Base-by-base conservation (phyloP, 768 basidiomycete species). In the Leccinellum luteum region DNA sequence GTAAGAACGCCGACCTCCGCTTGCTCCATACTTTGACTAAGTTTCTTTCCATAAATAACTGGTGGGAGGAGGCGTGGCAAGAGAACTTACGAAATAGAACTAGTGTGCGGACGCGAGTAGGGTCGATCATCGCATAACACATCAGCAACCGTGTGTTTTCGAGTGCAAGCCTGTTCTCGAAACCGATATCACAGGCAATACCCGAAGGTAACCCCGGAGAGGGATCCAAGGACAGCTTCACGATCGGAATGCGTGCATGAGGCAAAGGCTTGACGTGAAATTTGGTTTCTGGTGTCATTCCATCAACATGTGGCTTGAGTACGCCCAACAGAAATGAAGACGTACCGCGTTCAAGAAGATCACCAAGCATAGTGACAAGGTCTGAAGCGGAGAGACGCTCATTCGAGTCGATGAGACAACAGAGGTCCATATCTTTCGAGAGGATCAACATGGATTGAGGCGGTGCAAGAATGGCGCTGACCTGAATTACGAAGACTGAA, bases 21-120 rank as follows among this genome's bases (percentile, higher is more conserved):
- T 98, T 99, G 66, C 92, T 92, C 96, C 96, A 99, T 21, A 99
- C 94, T 80, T 99, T 99, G 68, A 99, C 95, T 98, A 64, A 7
- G n/a, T 43, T 44, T 51, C 23, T 57, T 47, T 49, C 32, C 50
- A 61, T 65, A 38, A 66, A 60, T 48, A 25, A 41, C 4, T 48
- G 51, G 44, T 44, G 28, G 31, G 54, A 55, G 38, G 52, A 45
- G 43, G 48, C 12, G 48, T 57, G n/a, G 17, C 68, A 56, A 48
- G 69, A 63, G 31, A 13, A 88, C 95, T 82, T 73, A 98, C 95
- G 85, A 76, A 99, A 98, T 53, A 99, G 80, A 53, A 99, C 96
- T 75, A 99, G 78, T 0, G 94, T 95, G 64, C 94, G 81, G 57
- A 99, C 88, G 66, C 96, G 85, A 43, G 92, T 87, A 8, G 94